These are phyloP conservation scores for Mitragyna speciosa DNA, from an alignment of 257 asterid species.

Conservation along the genomic window DNA sequence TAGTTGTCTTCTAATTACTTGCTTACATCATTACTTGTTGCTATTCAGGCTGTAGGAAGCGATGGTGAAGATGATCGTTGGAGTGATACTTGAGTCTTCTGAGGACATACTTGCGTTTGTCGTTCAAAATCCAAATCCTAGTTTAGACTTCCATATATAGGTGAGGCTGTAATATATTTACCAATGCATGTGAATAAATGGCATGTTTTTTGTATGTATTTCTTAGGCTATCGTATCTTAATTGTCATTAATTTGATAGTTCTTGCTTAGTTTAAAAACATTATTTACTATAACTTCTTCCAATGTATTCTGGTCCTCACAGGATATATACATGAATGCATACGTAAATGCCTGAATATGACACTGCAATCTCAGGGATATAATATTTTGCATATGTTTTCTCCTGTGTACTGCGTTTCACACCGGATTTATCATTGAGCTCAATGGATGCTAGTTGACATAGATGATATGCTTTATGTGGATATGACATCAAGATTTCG, in stretches of 20 bases:
- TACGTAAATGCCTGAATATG: neutral
- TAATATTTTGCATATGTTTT: neutral
- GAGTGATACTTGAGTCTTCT: conserved; percentile 42
- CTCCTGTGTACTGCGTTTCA: neutral
- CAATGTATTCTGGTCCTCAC: neutral
- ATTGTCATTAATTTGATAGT: neutral
- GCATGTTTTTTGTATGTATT: conserved; percentile 18
- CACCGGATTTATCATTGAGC: neutral
- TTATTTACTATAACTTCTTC: neutral
- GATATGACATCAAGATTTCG: too few species aligned
- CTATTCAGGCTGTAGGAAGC: conserved; percentile 82
- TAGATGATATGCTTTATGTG: neutral
- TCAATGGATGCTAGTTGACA: neutral
- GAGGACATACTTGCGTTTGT: neutral
- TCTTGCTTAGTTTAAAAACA: conserved; percentile 13
- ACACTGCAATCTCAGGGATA: neutral
- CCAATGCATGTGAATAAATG: conserved; percentile 25
- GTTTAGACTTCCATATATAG: conserved; percentile 17
- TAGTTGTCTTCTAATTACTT: neutral
- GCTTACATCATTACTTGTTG: conserved; percentile 7
- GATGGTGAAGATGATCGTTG: conserved; percentile 59
- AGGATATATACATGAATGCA: neutral
- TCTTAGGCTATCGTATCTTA: conserved; percentile 15
- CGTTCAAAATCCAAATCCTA: conserved; percentile 8
- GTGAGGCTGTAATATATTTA: conserved; percentile 10